Percentiles rank a stretch among this genome's conserved stretches.
Evolutionary conservation across 192 early-diverging fungal species (phyloP).

Genomic region (Coemansia guatemalensis): DNA sequence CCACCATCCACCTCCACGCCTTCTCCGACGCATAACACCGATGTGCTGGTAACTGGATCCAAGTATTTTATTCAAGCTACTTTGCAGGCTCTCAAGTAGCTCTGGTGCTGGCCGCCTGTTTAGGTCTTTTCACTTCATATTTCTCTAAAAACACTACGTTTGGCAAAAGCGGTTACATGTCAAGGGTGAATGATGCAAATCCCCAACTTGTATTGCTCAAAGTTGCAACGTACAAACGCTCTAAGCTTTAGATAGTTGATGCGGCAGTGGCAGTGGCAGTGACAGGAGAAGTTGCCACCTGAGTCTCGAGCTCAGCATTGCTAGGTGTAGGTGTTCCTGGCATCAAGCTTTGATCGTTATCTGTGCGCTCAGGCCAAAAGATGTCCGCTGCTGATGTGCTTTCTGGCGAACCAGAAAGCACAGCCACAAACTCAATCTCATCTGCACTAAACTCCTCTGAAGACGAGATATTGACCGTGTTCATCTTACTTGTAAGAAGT

Average conservation of each 20-base stretch:
- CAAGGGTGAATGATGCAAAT: too few relatives aligned
- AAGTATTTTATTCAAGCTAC: slow-evolving; percentile 42
- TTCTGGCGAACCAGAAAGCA: background rate
- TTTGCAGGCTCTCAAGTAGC: slow-evolving; percentile 12
- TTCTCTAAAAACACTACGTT: background rate
- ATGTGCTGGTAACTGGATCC: slow-evolving; percentile 44
- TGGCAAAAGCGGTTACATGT: too few relatives aligned
- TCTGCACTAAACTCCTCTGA: slow-evolving; percentile 24
- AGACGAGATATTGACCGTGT: slow-evolving; percentile 30
- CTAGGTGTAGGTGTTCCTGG: too few relatives aligned
- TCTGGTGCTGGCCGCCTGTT: background rate
- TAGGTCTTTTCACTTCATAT: background rate
- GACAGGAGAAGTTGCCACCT: too few relatives aligned
- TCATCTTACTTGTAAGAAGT: slow-evolving; percentile 9
- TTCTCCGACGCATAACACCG: slow-evolving; percentile 6
- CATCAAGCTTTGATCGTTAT: too few relatives aligned
- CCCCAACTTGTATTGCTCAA: background rate
- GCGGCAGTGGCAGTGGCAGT: too few relatives aligned
- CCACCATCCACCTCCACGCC: slow-evolving; percentile 4
- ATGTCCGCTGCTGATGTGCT: too few relatives aligned
- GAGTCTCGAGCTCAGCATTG: too few relatives aligned
- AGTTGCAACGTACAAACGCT: too few relatives aligned
- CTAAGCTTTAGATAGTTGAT: too few relatives aligned
- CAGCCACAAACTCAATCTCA: slow-evolving; percentile 12
- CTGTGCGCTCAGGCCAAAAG: too few relatives aligned